Base-by-base conservation (phyloP, 78 protist genomes). In the Dictyostelium brefeldianum region DNA sequence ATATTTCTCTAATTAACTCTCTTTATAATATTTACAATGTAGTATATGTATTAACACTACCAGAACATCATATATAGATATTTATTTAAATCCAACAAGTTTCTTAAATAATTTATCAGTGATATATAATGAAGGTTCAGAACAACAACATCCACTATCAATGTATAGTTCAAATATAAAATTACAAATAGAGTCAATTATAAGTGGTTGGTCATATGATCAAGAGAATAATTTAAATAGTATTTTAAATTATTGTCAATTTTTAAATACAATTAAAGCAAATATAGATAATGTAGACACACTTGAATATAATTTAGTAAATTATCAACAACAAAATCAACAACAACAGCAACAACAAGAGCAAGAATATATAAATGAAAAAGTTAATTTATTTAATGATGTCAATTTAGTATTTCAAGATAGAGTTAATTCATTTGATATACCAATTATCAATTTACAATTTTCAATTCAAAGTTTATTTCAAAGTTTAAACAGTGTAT, bases 401-500 rank as follows among this genome's bases (percentile, higher is more conserved):
- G 15, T 69, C n/a, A 71, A 71, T 20, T 71, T 29, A 71, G 53
- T 46, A 2, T 71, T 43, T 71, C 14, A 43, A n/a, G 79, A 71
- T 43, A 71, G 79, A 7, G 54, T 43, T n/a, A 25, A 43, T 15
- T 71, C 79, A 41, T 71, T 71, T 6, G 79, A 71, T 43, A 43
- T n/a, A 9, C 79, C 79, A 27, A 6, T 18, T 10, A 43, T 71
- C 27, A 71, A 71, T 71, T 71, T 71, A 10, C 79, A 71, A 71
- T 43, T 71, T 20, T 46, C 54, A 71, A 43, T 71, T 43, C 22
- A 71, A 6, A 15, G 54, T 71, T 43, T 71, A 71, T 18, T 71
- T 71, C 31, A 31, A 31, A 71, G 12, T 20, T 71, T 71, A 43
- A n/a, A 43, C n/a, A 15, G 54, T 4, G 20, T 71, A 0, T 29